These are phyloP conservation scores for Wallacemonas sp. DNA, from an alignment of 208 protist genomes.

Conservation along the genomic window DNA sequence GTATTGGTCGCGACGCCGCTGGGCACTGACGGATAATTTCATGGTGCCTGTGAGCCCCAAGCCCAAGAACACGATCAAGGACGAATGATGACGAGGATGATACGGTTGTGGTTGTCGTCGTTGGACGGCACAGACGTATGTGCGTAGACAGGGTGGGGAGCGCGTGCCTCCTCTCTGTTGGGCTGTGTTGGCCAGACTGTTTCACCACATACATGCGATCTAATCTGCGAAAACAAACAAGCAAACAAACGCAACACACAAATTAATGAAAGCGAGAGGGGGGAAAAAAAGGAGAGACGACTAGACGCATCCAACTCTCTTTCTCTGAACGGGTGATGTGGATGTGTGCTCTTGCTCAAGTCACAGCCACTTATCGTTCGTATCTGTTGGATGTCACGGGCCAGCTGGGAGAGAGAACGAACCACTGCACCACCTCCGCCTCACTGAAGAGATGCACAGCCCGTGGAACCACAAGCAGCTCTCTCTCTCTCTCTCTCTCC, in stretches of 20 bases:
- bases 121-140: too few relatives aligned
- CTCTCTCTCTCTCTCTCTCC: not conserved
- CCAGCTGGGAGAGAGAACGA: too few relatives aligned
- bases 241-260: not conserved
- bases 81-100: constrained; percentile 44
- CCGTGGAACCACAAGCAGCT: too few relatives aligned
- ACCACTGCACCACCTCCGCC: too few relatives aligned
- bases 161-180: not conserved
- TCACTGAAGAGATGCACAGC: too few relatives aligned
- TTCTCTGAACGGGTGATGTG: too few relatives aligned
- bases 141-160: not conserved
- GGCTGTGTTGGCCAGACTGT: not conserved
- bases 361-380: too few relatives aligned
- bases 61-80: constrained; percentile 89
- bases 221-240: not conserved
- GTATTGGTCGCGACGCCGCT: constrained; percentile 83
- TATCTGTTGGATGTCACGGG: too few relatives aligned
- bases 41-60: constrained; percentile 82
- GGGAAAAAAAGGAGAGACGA: too few relatives aligned
- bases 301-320: too few relatives aligned
- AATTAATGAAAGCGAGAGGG: not conserved
- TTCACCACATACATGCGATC: not conserved
- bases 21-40: constrained; percentile 84
- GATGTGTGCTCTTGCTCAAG: too few relatives aligned
- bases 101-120: too few relatives aligned